These are phyloP conservation scores for Malassezia brasiliensis DNA, from an alignment of 1,284 basidiomycete genomes.

Conservation along the genomic window DNA sequence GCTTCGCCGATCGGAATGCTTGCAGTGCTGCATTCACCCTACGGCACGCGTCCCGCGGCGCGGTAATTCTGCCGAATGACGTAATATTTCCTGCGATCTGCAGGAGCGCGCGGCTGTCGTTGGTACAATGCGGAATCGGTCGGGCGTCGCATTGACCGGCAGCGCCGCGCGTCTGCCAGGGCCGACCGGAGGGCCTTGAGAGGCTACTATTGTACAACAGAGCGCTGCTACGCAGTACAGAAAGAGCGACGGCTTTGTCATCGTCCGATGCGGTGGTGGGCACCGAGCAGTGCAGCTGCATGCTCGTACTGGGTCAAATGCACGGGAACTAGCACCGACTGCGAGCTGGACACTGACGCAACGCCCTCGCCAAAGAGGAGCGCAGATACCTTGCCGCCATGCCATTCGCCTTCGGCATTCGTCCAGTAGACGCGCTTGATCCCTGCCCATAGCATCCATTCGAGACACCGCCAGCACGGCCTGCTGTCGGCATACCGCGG, in stretches of 20 bases:
- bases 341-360: not conserved
- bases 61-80: too few species aligned
- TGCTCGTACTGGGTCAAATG: slow-evolving; percentile 23
- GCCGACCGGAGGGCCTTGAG: too few species aligned
- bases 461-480: slow-evolving; percentile 22
- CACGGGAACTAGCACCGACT: slow-evolving; percentile 6
- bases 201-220: too few species aligned
- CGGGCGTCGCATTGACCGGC: too few species aligned
- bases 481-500: slow-evolving; percentile 20
- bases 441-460: slow-evolving; percentile 24
- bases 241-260: not conserved
- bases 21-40: too few species aligned
- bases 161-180: too few species aligned
- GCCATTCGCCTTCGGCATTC: slow-evolving; percentile 16
- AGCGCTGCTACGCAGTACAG: too few species aligned
- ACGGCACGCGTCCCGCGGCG: too few species aligned
- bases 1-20: too few species aligned
- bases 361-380: slow-evolving; percentile 15
- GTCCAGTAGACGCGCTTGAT: slow-evolving; percentile 25
- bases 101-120: too few species aligned
- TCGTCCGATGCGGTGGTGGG: not conserved
- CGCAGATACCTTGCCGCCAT: slow-evolving; percentile 18
- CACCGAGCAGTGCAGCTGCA: slow-evolving; percentile 11
- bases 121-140: too few species aligned
- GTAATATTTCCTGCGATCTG: too few species aligned